Base-by-base conservation (phyloP, 2,329 filamentous ascomycete genomes). In the Botrytis pseudocinerea region DNA sequence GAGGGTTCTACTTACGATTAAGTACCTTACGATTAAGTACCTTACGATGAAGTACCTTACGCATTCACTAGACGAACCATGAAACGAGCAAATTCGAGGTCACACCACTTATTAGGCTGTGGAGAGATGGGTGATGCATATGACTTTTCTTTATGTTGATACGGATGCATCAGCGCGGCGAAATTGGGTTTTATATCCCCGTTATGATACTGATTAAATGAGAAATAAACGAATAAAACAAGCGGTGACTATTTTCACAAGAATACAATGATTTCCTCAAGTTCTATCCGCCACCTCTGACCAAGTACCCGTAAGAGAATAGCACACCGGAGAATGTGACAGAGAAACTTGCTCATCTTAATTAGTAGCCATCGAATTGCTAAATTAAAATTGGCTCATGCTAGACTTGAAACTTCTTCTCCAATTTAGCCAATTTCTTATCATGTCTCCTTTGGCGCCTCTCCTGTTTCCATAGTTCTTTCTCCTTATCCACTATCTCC, bases 1-100 rank as follows among this genome's bases (percentile, higher is more conserved):
- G 96, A 99, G 85, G 95, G 94, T 73, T 90, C 92, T 44, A 91
- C 85, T 46, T 92, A 82, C 66, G 65, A 62, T 10, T 73, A 76
- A 54, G 64, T 42, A 54, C 59, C 32, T n/a, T 28, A 42, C 42
- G 14, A 62, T 10, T 73, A 76, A 54, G 64, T 42, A 54, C 59
- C 85, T 46, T 92, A 82, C 66, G 65, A 62, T 10, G 72, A 76
- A 54, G 64, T 42, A 54, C 59, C 32, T n/a, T 28, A 42, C 42
- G 14, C 25, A 40, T 35, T 2, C 32, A 48, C n/a, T 38, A 61
- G 59, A 72, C 46, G 25, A 48, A 48, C 48, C 32, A 68, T n/a
- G 70, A 69, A 22, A 59, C 5, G 46, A 68, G n/a, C 48, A 60
- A 59, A n/a, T 44, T 63, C n/a, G 59, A 51, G 62, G 61, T 66